These are phyloP conservation scores for Sarcomyxa edulis DNA, from an alignment of 768 basidiomycete genomes.

Conservation along the genomic window DNA sequence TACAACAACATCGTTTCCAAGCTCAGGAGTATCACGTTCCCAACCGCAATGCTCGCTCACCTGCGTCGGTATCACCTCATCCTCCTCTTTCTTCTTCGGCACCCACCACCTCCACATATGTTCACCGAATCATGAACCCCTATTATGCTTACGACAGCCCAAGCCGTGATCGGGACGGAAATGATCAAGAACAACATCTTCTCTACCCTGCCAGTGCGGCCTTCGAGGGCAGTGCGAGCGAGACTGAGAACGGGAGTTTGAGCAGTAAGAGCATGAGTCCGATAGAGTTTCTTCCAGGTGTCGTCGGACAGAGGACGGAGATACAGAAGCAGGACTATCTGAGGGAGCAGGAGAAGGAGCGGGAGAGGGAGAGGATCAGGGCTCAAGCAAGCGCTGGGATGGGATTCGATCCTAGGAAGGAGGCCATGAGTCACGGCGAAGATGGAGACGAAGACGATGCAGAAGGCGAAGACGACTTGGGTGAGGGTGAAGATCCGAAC, in stretches of 20 bases:
- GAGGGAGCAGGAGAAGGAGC: too few relatives aligned
- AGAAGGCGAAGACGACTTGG: slow-evolving; percentile 21
- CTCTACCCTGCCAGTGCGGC: background rate
- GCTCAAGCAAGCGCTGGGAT: background rate
- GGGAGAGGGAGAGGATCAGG: too few relatives aligned
- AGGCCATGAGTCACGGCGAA: background rate
- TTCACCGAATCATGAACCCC: background rate
- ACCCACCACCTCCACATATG: background rate
- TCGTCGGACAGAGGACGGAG: background rate
- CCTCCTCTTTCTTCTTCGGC: background rate
- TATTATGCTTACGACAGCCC: background rate
- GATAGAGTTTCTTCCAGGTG: background rate
- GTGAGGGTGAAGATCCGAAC: slow-evolving; percentile 5
- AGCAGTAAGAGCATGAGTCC: background rate
- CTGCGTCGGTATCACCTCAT: background rate
- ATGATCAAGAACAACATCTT: background rate
- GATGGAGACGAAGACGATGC: slow-evolving; percentile 16
- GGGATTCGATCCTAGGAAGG: too few relatives aligned
- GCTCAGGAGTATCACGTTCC: too few relatives aligned
- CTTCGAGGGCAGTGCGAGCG: background rate
- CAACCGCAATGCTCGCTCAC: too few relatives aligned
- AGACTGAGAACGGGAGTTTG: background rate
- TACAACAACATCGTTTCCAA: too few relatives aligned
- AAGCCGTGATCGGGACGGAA: background rate
- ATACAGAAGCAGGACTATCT: background rate